Conservation (phyloP, 495 filamentous ascomycete genomes). For the Aspergillus panamensis region DNA sequence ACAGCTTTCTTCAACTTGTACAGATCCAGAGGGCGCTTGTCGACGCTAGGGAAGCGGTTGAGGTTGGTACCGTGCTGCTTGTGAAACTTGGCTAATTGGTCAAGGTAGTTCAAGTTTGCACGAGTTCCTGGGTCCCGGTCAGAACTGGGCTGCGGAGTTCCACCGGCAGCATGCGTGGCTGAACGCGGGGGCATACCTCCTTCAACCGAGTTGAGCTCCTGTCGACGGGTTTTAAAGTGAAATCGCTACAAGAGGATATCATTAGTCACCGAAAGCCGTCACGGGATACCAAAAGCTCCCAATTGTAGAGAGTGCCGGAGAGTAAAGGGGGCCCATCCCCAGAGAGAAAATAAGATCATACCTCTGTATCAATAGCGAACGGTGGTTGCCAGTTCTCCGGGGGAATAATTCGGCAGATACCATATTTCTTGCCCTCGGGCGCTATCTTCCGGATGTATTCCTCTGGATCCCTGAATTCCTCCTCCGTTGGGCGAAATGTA, state of each 20-base stretch:
- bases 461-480: conserved; percentile 92
- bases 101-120: conserved; percentile 92
- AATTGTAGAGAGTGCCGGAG: neutral
- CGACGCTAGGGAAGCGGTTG: conserved; percentile 90
- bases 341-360: conserved; percentile 41
- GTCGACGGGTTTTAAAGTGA: conserved; percentile 93
- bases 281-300: neutral
- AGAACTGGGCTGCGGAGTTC: conserved; percentile 38
- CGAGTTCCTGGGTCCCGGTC: conserved; percentile 66
- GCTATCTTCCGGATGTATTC: conserved; percentile 88
- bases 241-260: conserved; percentile 60
- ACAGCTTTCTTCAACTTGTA: conserved; percentile 97
- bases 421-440: conserved; percentile 78
- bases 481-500: conserved; percentile 82
- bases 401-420: conserved; percentile 91
- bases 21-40: conserved; percentile 94
- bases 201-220: conserved; percentile 97
- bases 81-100: conserved; percentile 94
- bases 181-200: conserved; percentile 69
- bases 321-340: neutral
- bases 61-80: conserved; percentile 93
- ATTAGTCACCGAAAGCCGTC: conserved; percentile 13
- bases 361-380: conserved; percentile 97
- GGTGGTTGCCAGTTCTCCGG: conserved; percentile 90
- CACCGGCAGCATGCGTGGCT: conserved; percentile 34